Percentiles rank a stretch among this genome's conserved stretches.
These are phyloP conservation scores for Biscogniauxia marginata DNA, from an alignment of 2,329 filamentous ascomycete genomes.

Conservation along the genomic window DNA sequence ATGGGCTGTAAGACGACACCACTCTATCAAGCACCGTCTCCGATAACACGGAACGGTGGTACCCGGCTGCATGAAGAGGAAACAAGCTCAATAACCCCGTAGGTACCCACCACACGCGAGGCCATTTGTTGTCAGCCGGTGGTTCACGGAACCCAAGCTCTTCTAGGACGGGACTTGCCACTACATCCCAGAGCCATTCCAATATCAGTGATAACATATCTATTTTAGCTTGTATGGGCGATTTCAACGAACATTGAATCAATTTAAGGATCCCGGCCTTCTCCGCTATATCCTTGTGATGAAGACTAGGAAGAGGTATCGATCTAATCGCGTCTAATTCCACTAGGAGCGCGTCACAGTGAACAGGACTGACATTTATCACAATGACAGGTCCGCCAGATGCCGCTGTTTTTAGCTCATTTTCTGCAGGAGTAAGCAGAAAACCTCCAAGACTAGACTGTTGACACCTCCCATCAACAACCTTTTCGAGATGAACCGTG, in stretches of 20 bases:
- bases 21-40: slow-evolving; percentile 34
- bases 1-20: slow-evolving; percentile 38
- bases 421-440: background rate
- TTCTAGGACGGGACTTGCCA: slow-evolving; percentile 27
- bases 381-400: background rate
- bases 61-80: slow-evolving; percentile 37
- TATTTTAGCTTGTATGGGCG: background rate
- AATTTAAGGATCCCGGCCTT: background rate
- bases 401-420: background rate
- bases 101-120: slow-evolving; percentile 36
- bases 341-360: background rate
- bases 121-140: slow-evolving; percentile 14
- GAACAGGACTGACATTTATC: background rate
- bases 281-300: background rate
- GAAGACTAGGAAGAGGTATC: background rate
- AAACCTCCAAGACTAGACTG: background rate
- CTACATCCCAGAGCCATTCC: slow-evolving; percentile 34
- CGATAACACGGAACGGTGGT: slow-evolving; percentile 16
- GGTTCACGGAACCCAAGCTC: slow-evolving; percentile 22
- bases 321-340: background rate
- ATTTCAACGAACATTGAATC: background rate
- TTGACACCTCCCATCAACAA: background rate
- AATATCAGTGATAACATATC: slow-evolving; percentile 13
- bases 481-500: background rate
- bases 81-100: slow-evolving; percentile 30